Conservation (phyloP, 768 basidiomycete genomes). For the Tephrocybe rancida region DNA sequence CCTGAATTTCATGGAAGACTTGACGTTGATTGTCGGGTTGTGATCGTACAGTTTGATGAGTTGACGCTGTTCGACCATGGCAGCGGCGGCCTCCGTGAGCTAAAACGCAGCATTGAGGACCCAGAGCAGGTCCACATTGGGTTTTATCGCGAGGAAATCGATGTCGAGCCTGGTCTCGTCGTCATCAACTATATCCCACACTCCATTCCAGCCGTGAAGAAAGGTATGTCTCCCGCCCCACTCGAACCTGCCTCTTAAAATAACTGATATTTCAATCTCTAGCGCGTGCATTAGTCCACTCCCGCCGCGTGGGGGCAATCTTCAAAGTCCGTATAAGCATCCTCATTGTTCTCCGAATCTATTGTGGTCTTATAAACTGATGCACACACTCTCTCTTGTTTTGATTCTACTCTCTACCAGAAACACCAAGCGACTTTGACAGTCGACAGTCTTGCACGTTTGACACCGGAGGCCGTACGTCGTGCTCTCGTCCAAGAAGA, state of each 20-base stretch:
- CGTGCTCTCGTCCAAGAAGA: constrained; percentile 29
- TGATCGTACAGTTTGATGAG: constrained; percentile 34
- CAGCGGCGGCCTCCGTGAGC: constrained; percentile 41
- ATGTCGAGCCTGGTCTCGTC: constrained; percentile 37
- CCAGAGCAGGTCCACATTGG: constrained; percentile 41
- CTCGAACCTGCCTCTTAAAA: not conserved
- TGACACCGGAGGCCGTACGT: constrained; percentile 42
- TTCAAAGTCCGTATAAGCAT: constrained; percentile 41
- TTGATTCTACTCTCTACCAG: constrained; percentile 30
- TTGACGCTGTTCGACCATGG: constrained; percentile 43
- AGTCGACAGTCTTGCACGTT: constrained; percentile 43
- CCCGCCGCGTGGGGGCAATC: constrained; percentile 45
- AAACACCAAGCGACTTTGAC: constrained; percentile 48
- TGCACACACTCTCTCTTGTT: constrained; percentile 6
- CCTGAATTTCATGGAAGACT: constrained; percentile 2
- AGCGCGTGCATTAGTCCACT: constrained; percentile 51
- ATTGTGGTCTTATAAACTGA: constrained; percentile 12
- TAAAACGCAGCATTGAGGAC: constrained; percentile 46
- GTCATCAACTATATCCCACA: constrained; percentile 49
- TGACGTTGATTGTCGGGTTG: constrained; percentile 14
- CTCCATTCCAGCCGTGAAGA: constrained; percentile 37
- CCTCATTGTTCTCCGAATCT: constrained; percentile 22
- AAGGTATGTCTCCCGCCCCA: constrained; percentile 24
- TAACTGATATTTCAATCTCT: constrained; percentile 13
- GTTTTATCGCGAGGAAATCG: constrained; percentile 45